Base-by-base conservation (phyloP, 2,329 filamentous ascomycete genomes). In the Dissoconium aciculare region DNA sequence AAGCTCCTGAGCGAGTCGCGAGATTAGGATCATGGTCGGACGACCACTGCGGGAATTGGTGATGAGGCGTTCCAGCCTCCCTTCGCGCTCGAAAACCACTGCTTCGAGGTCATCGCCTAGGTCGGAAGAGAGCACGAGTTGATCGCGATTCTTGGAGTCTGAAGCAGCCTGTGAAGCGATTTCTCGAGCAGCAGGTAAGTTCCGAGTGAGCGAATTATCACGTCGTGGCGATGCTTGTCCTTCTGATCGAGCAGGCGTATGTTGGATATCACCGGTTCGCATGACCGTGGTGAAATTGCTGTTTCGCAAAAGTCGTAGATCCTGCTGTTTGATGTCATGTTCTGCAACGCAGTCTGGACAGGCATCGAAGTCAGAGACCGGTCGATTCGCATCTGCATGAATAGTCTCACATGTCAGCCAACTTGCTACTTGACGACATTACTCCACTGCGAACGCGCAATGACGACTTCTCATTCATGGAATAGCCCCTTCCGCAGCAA, bases 31-130 rank as follows among this genome's bases (percentile, higher is more conserved):
- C 11, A 30, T 28, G 6, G 32, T 43, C 6, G 40, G 38, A 11
- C 35, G 30, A 26, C 39, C 39, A 23, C 40, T 34, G 12, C 48
- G 43, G 16, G 57, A 46, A 31, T 58, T 56, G 34, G 51, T 46
- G 35, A 63, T 56, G 3, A 62, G 51, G 25, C 43, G 40, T 33
- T 57, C 48, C 5, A 63, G 40, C 4, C 50, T 49, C 10, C 44
- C 53, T 3, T 51, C 40, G 33, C 59, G 57, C 36, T 60, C 58
- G 17, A 54, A 41, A 11, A 61, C 51, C 14, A 60, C 55, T 5
- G 47, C 45, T 31, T 61, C 56, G 21, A 61, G 54, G 27, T 54
- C 46, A 5, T 50, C 36, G 5, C 51, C 52, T 4, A 60, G 41
- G 26, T 60, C 54, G 16, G 38, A 30, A 11, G 36, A 36, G n/a